Conservation (phyloP, 2,329 filamentous ascomycete genomes). For the Eutypella sp. region DNA sequence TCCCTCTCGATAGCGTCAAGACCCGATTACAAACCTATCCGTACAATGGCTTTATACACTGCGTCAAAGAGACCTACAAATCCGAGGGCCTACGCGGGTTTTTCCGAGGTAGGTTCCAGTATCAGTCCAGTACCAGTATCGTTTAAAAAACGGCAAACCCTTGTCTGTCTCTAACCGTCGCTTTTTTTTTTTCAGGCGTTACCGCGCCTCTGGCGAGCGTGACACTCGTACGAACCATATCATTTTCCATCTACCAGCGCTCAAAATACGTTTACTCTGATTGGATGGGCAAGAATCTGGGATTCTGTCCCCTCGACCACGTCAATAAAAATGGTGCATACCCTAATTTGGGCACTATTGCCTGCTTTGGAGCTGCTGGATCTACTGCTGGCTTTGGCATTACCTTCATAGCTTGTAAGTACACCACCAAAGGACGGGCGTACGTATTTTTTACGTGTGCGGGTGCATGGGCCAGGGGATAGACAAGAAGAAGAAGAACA, state of each 20-base stretch:
- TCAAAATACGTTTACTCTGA: slow-evolving; percentile 69
- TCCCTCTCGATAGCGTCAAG: slow-evolving; percentile 84
- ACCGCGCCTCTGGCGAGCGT: slow-evolving; percentile 76
- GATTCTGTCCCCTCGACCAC: slow-evolving; percentile 65
- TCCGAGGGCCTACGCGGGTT: slow-evolving; percentile 71
- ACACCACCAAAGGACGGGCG: too few species aligned
- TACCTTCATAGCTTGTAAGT: slow-evolving; percentile 70
- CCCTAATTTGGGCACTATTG: slow-evolving; percentile 67
- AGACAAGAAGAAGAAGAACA: not conserved
- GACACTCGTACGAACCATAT: slow-evolving; percentile 70
- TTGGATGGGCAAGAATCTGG: slow-evolving; percentile 63
- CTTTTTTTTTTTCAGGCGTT: slow-evolving; percentile 51
- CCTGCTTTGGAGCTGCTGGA: slow-evolving; percentile 73
- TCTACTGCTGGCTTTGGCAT: slow-evolving; percentile 76
- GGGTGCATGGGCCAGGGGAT: too few species aligned
- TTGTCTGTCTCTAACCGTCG: slow-evolving; percentile 22
- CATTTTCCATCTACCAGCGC: slow-evolving; percentile 74
- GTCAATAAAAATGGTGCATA: slow-evolving; percentile 66
- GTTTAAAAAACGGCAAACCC: too few species aligned
- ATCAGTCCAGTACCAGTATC: too few species aligned
- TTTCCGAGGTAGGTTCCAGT: slow-evolving; percentile 61
- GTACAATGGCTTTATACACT: slow-evolving; percentile 69
- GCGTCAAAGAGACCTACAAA: slow-evolving; percentile 69
- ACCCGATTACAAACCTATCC: slow-evolving; percentile 86
- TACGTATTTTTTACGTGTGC: too few species aligned